phyloP scores from a whole-genome alignment of 345 rosid species.

The Salix viminalis region DNA sequence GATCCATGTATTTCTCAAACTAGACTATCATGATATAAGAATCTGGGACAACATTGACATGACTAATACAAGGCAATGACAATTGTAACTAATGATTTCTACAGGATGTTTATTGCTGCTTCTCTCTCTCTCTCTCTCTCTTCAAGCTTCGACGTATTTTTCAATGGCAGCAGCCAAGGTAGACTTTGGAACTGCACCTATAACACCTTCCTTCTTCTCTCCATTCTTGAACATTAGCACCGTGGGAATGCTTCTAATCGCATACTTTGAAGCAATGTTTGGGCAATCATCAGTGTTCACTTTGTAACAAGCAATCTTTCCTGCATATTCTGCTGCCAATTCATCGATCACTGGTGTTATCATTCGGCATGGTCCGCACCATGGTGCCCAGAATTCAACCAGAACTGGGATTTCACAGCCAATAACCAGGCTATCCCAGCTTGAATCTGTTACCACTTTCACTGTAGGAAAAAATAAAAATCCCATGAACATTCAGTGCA shows the following conservation, averaged over 20 bases:
- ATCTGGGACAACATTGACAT: neutral
- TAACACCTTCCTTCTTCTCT: conserved; percentile 54
- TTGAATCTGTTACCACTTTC: neutral
- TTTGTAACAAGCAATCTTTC: conserved; percentile 50
- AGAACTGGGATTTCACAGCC: neutral
- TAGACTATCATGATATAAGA: neutral
- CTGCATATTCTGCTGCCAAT: conserved; percentile 20
- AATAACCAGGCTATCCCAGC: neutral
- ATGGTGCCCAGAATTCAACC: neutral
- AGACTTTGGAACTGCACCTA: conserved; percentile 57
- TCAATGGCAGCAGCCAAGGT: conserved; percentile 25
- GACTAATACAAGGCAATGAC: neutral
- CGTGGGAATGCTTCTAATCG: conserved; percentile 61
- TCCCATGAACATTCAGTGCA: neutral
- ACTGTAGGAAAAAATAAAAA: neutral
- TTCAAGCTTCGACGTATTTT: neutral
- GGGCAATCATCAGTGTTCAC: conserved; percentile 61
- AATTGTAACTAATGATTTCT: neutral
- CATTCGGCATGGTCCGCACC: neutral
- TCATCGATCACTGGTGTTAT: neutral
- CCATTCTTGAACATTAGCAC: conserved; percentile 55
- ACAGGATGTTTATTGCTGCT: neutral
- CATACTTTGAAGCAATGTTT: conserved; percentile 42
- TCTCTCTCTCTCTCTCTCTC: neutral
- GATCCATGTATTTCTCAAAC: neutral